Evolutionary conservation across 2,329 filamentous ascomycete genomes (phyloP), one percentile per base, ranked within the genome.

Genomic region (Colletotrichum abscissum): DNA sequence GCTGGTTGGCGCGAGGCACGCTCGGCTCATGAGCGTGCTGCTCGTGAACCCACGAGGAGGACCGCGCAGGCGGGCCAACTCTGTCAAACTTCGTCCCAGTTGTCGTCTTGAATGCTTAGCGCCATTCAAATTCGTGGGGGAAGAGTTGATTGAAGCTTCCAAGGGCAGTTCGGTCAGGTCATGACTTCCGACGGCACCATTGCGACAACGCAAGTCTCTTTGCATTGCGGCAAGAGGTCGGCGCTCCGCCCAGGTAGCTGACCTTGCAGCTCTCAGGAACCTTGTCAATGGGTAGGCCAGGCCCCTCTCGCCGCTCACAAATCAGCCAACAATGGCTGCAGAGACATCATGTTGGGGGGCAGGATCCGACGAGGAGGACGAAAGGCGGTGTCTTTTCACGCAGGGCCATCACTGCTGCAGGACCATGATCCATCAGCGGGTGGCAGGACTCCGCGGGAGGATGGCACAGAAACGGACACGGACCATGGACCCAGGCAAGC

Each of bases 331-430:
- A 60, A 63, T 69, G 58, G 30, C 42, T 52, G 38, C 54, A 54
- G 66, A 30, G 54, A 54, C 54, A 54, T 33, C 49, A 55, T 52
- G 6, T 24, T 52, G 46, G 12, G 30, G 24, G 38, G 38, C 38
- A 4, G 38, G 38, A 42, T 42, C 6, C 38, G 33, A 35, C 38
- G 38, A 38, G 11, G 35, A 38, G 46, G 24, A 49, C 28, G 66
- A 62, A 65, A 69, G 67, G 71, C 71, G 71, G 71, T 73, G 71
- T 73, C 71, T 71, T 46, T 46, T 46, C 42, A 56, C 42, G 12
- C n/a, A n/a, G 28, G 42, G 24, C 42, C 19, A 68, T 65, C 35
- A 49, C 30, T 55, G 58, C 63, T 62, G 49, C 52, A 72, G 57
- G 35, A 42, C 65, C 38, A 35, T 35, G 33, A 35, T 35, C 33